These are phyloP conservation scores for Spongispora temasekensis DNA, from an alignment of 1,284 basidiomycete species.

Conservation along the genomic window DNA sequence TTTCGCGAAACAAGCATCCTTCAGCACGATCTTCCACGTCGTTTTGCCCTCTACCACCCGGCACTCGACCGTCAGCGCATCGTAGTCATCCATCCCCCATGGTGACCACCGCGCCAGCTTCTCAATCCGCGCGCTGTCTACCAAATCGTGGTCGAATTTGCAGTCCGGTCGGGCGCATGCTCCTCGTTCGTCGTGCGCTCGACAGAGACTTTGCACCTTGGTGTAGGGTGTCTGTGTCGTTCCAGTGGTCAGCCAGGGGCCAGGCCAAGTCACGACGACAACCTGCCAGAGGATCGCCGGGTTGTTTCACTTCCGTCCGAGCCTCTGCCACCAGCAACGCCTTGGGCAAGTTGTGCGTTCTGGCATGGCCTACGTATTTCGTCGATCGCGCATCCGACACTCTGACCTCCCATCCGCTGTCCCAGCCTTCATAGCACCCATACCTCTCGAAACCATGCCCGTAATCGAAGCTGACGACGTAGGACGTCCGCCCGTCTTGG, in stretches of 20 bases:
- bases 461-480: conserved; percentile 8
- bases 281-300: conserved; percentile 11
- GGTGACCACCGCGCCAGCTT: conserved; percentile 17
- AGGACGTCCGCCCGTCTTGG: conserved; percentile 6
- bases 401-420: conserved; percentile 11
- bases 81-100: not conserved
- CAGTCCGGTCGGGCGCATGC: conserved; percentile 11
- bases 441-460: conserved; percentile 19
- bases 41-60: conserved; percentile 9
- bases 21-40: conserved; percentile 18
- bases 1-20: conserved; percentile 8
- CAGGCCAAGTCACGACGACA: too few species aligned
- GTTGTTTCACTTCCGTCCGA: conserved; percentile 2
- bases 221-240: conserved; percentile 8
- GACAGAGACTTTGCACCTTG: conserved; percentile 17
- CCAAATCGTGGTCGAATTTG: conserved; percentile 21
- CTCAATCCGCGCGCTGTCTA: conserved; percentile 12
- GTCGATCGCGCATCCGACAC: not conserved
- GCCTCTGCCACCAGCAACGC: conserved; percentile 12
- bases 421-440: conserved; percentile 11
- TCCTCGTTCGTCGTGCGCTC: conserved; percentile 8
- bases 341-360: conserved; percentile 10
- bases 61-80: conserved; percentile 19
- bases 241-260: too few species aligned
- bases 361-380: not conserved